phyloP scores from a whole-genome alignment of 2,329 filamentous ascomycete species.

The Venturia carpophila region DNA sequence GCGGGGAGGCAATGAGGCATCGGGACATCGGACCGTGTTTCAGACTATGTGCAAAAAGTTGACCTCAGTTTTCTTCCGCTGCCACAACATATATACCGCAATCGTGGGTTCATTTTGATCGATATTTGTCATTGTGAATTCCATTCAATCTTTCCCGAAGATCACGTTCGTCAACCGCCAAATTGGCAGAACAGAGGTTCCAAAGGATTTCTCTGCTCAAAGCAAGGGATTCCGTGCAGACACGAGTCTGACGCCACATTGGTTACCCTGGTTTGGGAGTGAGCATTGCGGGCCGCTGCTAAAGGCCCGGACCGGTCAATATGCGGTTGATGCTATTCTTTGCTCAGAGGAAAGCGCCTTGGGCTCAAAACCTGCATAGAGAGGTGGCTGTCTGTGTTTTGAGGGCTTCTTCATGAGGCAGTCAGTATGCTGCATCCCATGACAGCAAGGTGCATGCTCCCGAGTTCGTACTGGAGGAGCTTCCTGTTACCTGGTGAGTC shows the following conservation, averaged over 20 bases:
- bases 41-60: background rate
- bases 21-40: conserved; percentile 11
- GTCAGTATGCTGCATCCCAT: background rate
- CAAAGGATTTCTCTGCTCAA: background rate
- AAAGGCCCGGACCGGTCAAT: background rate
- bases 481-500: background rate
- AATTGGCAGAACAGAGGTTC: background rate
- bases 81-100: background rate
- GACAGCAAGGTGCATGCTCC: background rate
- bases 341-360: background rate
- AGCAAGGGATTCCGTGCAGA: conserved; percentile 1
- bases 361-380: background rate
- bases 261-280: background rate
- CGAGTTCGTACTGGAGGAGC: background rate
- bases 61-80: background rate
- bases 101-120: background rate
- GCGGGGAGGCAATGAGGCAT: conserved; percentile 9
- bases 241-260: background rate
- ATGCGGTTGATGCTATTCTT: conserved; percentile 8
- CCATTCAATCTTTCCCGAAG: background rate
- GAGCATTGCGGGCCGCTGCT: conserved; percentile 7
- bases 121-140: conserved; percentile 3
- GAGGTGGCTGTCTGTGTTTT: background rate
- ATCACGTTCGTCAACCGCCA: background rate
- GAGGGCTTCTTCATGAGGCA: background rate